Percentiles rank a stretch among this genome's conserved stretches.
Conservation (phyloP, 2,329 filamentous ascomycete species). For the Colletotrichum sp. region DNA sequence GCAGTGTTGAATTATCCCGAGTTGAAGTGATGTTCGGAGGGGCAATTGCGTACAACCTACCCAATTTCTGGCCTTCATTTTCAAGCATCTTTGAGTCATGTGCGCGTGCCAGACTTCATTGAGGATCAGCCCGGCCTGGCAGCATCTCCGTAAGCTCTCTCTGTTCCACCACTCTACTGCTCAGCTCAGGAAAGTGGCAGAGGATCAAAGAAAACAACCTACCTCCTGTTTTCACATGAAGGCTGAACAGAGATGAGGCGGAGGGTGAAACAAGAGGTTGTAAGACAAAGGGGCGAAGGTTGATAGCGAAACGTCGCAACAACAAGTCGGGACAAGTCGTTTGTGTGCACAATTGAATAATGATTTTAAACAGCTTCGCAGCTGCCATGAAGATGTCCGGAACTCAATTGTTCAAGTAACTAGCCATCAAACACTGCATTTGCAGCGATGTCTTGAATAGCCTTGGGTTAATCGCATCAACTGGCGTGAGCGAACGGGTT, state of each 20-base stretch:
- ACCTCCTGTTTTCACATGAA: background rate
- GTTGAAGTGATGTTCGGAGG: background rate
- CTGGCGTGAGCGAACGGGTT: background rate
- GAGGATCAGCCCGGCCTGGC: background rate
- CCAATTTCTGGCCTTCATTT: background rate
- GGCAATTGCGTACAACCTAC: background rate
- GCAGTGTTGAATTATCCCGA: background rate
- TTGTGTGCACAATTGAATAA: background rate
- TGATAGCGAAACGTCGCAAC: background rate
- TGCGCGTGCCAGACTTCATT: background rate
- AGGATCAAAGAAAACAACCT: background rate
- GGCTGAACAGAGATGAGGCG: background rate
- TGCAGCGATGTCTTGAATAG: background rate
- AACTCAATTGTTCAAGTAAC: background rate
- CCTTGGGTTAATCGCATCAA: background rate
- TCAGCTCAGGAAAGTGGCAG: background rate
- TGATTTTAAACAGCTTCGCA: background rate
- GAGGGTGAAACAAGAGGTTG: background rate
- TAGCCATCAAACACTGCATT: background rate
- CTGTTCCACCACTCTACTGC: background rate
- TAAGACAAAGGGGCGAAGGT: background rate
- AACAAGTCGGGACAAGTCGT: background rate
- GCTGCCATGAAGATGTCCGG: background rate
- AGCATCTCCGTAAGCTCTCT: background rate
- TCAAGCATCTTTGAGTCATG: background rate